phyloP scores from a whole-genome alignment of 495 filamentous ascomycete species.

The Pyrenopolyporus hunteri region DNA sequence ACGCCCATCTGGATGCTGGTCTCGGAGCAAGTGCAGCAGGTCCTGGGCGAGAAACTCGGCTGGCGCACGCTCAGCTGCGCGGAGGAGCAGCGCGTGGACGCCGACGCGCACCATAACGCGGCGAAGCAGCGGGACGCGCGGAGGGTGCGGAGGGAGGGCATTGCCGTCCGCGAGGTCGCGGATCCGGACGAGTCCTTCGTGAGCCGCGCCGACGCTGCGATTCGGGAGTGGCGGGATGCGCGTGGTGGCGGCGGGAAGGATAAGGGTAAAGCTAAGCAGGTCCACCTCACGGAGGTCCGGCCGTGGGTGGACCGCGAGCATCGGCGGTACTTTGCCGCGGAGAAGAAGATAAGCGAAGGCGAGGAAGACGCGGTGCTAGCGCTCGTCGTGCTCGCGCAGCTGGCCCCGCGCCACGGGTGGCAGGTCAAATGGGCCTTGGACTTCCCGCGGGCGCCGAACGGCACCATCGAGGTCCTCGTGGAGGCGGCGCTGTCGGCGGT shows the following conservation, averaged over 20 bases:
- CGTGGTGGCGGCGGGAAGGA: too few relatives aligned
- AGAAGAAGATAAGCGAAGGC: too few relatives aligned
- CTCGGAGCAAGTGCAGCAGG: slow-evolving; percentile 62
- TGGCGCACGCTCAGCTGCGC: slow-evolving; percentile 74
- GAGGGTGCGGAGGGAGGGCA: slow-evolving; percentile 59
- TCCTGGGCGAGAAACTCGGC: slow-evolving; percentile 67
- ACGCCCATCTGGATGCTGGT: slow-evolving; percentile 74
- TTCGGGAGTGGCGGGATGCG: slow-evolving; percentile 67
- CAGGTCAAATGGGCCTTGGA: slow-evolving; percentile 77
- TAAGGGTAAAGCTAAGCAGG: slow-evolving; percentile 64
- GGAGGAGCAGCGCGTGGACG: slow-evolving; percentile 70
- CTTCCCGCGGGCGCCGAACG: slow-evolving; percentile 68
- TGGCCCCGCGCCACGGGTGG: slow-evolving; percentile 68
- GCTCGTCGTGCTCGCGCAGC: slow-evolving; percentile 67
- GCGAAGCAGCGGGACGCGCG: slow-evolving; percentile 55
- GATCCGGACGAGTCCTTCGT: slow-evolving; percentile 60
- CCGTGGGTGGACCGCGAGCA: slow-evolving; percentile 71
- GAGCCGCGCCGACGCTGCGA: slow-evolving; percentile 61
- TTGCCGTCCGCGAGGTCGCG: slow-evolving; percentile 61
- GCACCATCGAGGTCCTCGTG: slow-evolving; percentile 69
- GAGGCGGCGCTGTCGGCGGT: slow-evolving; percentile 67
- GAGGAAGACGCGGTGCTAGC: slow-evolving; percentile 59
- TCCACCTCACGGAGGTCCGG: slow-evolving; percentile 71
- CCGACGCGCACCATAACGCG: slow-evolving; percentile 52
- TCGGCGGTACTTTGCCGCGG: slow-evolving; percentile 70